phyloP scores from a whole-genome alignment of 129 eudicot genomes.

The Cynara cardunculus region DNA sequence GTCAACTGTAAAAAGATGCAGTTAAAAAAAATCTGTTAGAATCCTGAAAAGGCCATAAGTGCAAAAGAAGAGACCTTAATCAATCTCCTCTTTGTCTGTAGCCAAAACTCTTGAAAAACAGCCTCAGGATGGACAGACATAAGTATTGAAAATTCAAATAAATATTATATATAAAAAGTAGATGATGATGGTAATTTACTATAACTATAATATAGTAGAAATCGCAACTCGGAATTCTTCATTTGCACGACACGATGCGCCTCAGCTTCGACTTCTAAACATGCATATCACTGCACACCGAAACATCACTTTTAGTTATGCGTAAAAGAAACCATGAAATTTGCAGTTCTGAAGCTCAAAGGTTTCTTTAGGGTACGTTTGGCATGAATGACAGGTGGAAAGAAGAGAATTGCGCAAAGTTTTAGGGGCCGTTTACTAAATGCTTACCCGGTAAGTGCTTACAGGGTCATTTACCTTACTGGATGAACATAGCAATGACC shows the following conservation, averaged over 20 bases:
- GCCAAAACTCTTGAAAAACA: background rate
- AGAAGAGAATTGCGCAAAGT: too few relatives aligned
- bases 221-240: background rate
- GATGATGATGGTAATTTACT: background rate
- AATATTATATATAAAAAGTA: background rate
- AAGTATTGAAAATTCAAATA: background rate
- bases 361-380: too few relatives aligned
- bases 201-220: background rate
- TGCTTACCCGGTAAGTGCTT: too few relatives aligned
- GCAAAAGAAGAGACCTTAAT: background rate
- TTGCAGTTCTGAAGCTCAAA: too few relatives aligned
- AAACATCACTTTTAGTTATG: background rate
- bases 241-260: background rate
- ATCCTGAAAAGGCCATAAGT: background rate
- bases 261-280: background rate
- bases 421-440: too few relatives aligned
- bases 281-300: background rate
- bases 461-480: too few relatives aligned
- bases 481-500: too few relatives aligned
- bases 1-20: background rate
- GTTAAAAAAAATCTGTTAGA: background rate
- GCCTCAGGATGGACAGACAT: slow-evolving; percentile 14
- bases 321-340: background rate
- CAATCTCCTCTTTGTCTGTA: background rate
- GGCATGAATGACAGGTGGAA: too few relatives aligned